phyloP scores from a whole-genome alignment of 768 basidiomycete genomes.

The Pleurotus eryngii region DNA sequence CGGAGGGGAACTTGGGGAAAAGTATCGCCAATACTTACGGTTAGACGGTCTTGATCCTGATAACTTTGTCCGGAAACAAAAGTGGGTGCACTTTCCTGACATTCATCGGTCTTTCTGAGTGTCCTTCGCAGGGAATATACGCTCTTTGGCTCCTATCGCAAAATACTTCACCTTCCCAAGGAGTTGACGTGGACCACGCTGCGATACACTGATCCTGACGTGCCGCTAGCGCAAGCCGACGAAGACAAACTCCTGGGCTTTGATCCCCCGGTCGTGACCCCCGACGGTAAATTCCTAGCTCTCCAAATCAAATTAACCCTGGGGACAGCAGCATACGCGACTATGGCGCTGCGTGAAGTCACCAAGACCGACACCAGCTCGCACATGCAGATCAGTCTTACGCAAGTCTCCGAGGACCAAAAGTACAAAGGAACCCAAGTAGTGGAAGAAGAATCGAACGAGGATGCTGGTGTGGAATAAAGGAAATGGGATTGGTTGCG shows the following conservation, averaged over 20 bases:
- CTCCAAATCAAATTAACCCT: constrained; percentile 83
- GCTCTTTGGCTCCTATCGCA: constrained; percentile 89
- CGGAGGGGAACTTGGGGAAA: constrained; percentile 80
- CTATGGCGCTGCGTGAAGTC: constrained; percentile 94
- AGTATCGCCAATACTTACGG: constrained; percentile 76
- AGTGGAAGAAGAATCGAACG: constrained; percentile 26
- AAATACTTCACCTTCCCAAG: constrained; percentile 82
- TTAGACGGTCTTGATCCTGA: constrained; percentile 89
- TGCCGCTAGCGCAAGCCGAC: constrained; percentile 89
- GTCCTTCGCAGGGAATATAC: constrained; percentile 73
- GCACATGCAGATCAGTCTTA: constrained; percentile 81
- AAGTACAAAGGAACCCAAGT: constrained; percentile 60
- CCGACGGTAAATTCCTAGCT: constrained; percentile 82
- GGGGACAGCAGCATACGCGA: constrained; percentile 92
- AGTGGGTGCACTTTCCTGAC: constrained; percentile 41
- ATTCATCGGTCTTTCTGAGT: constrained; percentile 1
- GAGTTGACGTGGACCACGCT: constrained; percentile 80
- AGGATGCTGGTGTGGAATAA: constrained; percentile 13
- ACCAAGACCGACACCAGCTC: constrained; percentile 96
- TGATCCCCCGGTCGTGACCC: constrained; percentile 61
- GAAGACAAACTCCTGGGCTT: constrained; percentile 88
- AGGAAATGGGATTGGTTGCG: background rate
- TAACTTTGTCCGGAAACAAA: constrained; percentile 87
- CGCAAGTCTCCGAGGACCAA: constrained; percentile 78
- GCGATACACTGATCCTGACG: constrained; percentile 90